Conservation (phyloP, 176 grass and related monocot genomes). For the Zoysia japonica region DNA sequence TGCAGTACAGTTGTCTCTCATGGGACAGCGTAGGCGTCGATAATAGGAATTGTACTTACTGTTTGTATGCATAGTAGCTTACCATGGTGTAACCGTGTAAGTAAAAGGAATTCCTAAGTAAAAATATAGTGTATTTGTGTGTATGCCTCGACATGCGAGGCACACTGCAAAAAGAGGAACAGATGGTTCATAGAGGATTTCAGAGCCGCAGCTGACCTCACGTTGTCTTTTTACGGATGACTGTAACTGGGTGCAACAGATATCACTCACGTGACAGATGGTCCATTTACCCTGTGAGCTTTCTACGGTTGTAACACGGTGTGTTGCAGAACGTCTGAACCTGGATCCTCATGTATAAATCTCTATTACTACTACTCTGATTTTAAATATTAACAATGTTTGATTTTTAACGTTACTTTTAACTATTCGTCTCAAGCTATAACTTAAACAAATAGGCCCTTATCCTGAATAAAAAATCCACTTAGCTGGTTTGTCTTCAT, state of each 20-base stretch:
- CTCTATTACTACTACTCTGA: background rate
- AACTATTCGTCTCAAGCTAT: too few relatives aligned
- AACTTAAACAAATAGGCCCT: too few relatives aligned
- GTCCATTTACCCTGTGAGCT: background rate
- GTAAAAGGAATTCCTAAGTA: background rate
- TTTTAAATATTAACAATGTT: too few relatives aligned
- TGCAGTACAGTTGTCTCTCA: background rate
- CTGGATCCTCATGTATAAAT: background rate
- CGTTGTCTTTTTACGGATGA: constrained; percentile 16
- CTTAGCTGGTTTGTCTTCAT: too few relatives aligned
- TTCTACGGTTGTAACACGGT: constrained; percentile 4
- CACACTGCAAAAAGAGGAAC: constrained; percentile 15
- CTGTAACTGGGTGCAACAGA: background rate
- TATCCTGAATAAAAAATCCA: too few relatives aligned
- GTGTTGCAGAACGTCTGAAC: background rate
- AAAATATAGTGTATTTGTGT: constrained; percentile 16
- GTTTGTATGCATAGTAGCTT: constrained; percentile 32
- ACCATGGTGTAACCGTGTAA: constrained; percentile 1
- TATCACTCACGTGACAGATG: background rate
- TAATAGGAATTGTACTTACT: background rate
- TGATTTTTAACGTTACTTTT: too few relatives aligned
- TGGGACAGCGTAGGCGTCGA: background rate
- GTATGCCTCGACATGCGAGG: background rate
- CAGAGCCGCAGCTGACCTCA: background rate
- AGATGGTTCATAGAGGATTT: background rate